Conservation (phyloP, 345 rosid genomes). For the Aquilaria malaccensis region DNA sequence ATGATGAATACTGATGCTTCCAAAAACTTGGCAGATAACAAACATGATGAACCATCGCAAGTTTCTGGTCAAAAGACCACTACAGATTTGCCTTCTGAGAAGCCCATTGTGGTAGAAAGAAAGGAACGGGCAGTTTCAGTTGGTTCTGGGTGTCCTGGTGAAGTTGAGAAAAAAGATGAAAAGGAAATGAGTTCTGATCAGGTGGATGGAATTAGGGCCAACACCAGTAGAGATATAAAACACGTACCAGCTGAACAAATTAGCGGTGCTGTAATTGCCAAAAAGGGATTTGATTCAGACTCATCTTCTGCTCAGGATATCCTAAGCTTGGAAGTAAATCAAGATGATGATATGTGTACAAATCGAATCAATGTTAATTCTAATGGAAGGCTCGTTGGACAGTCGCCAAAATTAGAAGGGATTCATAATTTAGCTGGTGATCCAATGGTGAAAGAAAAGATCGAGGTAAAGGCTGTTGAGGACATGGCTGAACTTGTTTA, state of each 20-base stretch:
- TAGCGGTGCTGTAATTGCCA: conserved; percentile 26
- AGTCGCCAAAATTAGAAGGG: conserved; percentile 34
- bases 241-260: conserved; percentile 30
- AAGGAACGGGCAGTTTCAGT: conserved; percentile 31
- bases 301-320: conserved; percentile 49
- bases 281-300: conserved; percentile 47
- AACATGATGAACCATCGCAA: conserved; percentile 16
- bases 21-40: conserved; percentile 26
- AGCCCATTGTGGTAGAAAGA: conserved; percentile 24
- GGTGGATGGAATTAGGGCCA: conserved; percentile 27
- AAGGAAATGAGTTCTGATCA: conserved; percentile 25
- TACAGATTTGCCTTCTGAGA: conserved; percentile 27
- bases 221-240: conserved; percentile 28
- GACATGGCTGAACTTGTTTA: conserved; percentile 19
- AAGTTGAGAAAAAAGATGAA: conserved; percentile 24
- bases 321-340: conserved; percentile 38
- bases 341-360: conserved; percentile 31
- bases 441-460: conserved; percentile 34
- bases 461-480: conserved; percentile 28
- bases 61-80: conserved; percentile 22
- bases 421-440: conserved; percentile 24
- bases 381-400: conserved; percentile 24
- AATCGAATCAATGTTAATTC: conserved; percentile 28
- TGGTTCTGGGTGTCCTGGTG: conserved; percentile 27
- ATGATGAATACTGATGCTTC: conserved; percentile 28